A percentile compares a stretch with the other conserved stretches of the same genome.
These are phyloP conservation scores for Aspergillus aculeatinus DNA, from an alignment of 2,329 filamentous ascomycete genomes.

Conservation along the genomic window DNA sequence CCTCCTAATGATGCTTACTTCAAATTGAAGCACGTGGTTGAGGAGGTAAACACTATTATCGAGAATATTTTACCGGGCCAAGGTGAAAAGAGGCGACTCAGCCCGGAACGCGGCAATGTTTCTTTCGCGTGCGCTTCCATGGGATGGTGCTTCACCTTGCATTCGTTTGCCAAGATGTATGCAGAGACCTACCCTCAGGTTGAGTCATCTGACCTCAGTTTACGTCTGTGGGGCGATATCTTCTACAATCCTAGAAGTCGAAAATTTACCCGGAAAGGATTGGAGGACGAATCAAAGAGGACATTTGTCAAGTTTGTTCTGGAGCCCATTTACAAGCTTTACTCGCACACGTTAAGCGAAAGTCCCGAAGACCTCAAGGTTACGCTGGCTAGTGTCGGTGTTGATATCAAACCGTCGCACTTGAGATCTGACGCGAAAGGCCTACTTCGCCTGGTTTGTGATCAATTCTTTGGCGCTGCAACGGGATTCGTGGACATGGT, in stretches of 20 bases:
- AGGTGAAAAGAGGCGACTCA: conserved; percentile 76
- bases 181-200: conserved; percentile 81
- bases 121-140: conserved; percentile 90
- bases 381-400: conserved; percentile 76
- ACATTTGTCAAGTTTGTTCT: conserved; percentile 93
- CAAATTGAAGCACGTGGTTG: conserved; percentile 97
- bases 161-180: conserved; percentile 96
- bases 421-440: conserved; percentile 87
- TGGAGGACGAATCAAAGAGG: conserved; percentile 76
- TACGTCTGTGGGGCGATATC: conserved; percentile 90
- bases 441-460: conserved; percentile 83
- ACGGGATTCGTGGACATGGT: conserved; percentile 96
- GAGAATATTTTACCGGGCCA: conserved; percentile 80
- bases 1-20: conserved; percentile 96
- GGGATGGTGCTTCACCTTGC: conserved; percentile 94
- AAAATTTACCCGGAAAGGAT: conserved; percentile 83
- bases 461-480: conserved; percentile 90
- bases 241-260: conserved; percentile 91
- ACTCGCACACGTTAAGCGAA: conserved; percentile 90
- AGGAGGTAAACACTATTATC: conserved; percentile 95
- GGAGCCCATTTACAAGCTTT: conserved; percentile 97
- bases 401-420: conserved; percentile 85
- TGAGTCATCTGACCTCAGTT: conserved; percentile 78
- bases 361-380: conserved; percentile 79
- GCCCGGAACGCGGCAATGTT: conserved; percentile 97